Evolutionary conservation across 1,284 basidiomycete species (phyloP), one percentile per base, ranked within the genome.

Genomic region (Vanrija pseudolonga): DNA sequence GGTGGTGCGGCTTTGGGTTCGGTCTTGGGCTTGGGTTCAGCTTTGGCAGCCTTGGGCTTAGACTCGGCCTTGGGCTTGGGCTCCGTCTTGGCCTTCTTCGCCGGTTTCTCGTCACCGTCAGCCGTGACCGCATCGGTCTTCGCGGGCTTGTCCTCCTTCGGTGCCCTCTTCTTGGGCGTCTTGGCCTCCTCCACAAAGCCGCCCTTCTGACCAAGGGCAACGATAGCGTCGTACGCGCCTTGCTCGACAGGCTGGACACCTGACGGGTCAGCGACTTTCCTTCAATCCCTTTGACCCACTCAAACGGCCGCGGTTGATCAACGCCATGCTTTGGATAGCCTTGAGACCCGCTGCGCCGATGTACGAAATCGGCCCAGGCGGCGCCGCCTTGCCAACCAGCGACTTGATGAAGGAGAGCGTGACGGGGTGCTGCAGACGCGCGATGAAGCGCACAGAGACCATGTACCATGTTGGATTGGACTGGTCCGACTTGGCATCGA

Each of bases 381-480:
- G 72, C 1, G 73, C 47, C 1, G 61, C 22, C 9, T 59, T 63
- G 2, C 68, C 66, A 0, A 85, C 83, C 37, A 95, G 82, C 39
- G 80, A 76, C 50, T 88, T 85, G 51, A 97, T 79, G 2, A 94
- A 76, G 3, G 85, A 80, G 6, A 97, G 79, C 0, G 93, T 87
- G 3, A 97, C 83, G 58, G 91, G 88, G 74, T 94, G 79, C 9
- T 73, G 63, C 6, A 89, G 80, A 24, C 87, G 84, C 8, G 81
- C 75, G n/a, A 76, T 69, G 72, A 94, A 93, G 26, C 80, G 81
- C 36, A 91, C 81, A 65, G 91, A 87, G 47, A 93, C 73, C 74
- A 97, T 95, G 79, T 82, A 95, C 95, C 95, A 98, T 64, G 84
- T 90, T 1, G 94, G 94, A 9, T 83, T 78, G 1, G 82, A 80